Percentiles rank a stretch among this genome's conserved stretches.
Conservation (phyloP, 257 asterid species). For the Solanum piurae region DNA sequence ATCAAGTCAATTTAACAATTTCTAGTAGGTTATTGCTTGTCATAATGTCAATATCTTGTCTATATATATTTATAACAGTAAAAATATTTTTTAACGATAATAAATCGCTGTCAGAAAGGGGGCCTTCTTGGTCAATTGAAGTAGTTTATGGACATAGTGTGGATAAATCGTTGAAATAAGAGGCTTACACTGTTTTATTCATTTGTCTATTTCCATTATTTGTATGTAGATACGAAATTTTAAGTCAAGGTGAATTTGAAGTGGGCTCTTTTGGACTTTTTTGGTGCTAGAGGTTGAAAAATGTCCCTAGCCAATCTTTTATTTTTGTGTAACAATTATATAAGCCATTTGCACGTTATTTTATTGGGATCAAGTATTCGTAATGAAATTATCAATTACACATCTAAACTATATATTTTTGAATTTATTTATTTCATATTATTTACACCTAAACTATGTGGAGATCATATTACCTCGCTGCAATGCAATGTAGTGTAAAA, state of each 20-base stretch:
- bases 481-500: no score
- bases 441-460: background rate
- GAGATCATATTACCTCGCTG: no score
- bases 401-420: rapidly evolving
- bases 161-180: background rate
- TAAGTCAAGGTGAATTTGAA: conserved; percentile 12
- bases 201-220: conserved; percentile 7
- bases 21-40: background rate
- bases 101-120: no score
- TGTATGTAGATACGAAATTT: background rate
- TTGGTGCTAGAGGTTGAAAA: background rate
- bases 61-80: rapidly evolving
- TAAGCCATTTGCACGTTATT: background rate
- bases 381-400: background rate
- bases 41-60: no score
- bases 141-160: background rate
- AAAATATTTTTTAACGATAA: no score
- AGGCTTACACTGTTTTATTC: background rate
- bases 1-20: background rate
- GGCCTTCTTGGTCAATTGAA: background rate
- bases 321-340: background rate
- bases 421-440: no score
- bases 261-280: conserved; percentile 29
- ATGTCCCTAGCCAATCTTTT: background rate
- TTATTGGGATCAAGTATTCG: background rate